These are phyloP conservation scores for Trichosporon coremiiforme DNA, from an alignment of 1,284 basidiomycete genomes.

Conservation along the genomic window DNA sequence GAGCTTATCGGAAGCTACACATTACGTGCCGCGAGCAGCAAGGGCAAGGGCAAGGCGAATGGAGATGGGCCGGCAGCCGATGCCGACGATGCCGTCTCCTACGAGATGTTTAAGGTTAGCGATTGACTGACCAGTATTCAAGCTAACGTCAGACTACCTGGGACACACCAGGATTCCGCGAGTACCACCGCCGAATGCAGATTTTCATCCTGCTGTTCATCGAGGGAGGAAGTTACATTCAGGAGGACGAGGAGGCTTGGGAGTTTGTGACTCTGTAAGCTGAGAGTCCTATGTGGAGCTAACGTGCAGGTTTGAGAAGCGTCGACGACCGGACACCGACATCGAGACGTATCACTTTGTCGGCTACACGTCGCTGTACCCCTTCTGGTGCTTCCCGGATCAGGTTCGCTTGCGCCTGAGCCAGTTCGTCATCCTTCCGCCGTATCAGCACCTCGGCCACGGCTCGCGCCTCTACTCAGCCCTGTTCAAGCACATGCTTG, in stretches of 20 bases:
- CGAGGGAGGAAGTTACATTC: slow-evolving; percentile 91
- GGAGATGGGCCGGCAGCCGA: slow-evolving; percentile 55
- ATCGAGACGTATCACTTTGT: slow-evolving; percentile 78
- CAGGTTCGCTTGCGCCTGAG: slow-evolving; percentile 80
- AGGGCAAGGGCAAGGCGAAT: slow-evolving; percentile 60
- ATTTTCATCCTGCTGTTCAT: slow-evolving; percentile 92
- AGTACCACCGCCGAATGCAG: slow-evolving; percentile 93
- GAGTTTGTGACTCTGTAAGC: slow-evolving; percentile 78
- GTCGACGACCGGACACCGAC: slow-evolving; percentile 60
- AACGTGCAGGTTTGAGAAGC: slow-evolving; percentile 69
- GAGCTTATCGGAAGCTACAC: slow-evolving; percentile 75
- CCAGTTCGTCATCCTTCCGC: slow-evolving; percentile 91
- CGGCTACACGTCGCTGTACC: slow-evolving; percentile 88
- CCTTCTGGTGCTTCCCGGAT: slow-evolving; percentile 91
- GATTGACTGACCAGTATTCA: no score
- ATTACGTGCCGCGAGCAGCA: slow-evolving; percentile 58
- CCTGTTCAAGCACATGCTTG: slow-evolving; percentile 76
- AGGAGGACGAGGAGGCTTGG: slow-evolving; percentile 82
- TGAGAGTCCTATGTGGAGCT: slow-evolving; percentile 53
- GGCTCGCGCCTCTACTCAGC: slow-evolving; percentile 87
- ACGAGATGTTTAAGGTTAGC: slow-evolving; percentile 82
- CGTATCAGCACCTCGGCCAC: slow-evolving; percentile 86
- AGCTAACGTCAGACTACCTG: slow-evolving; percentile 67
- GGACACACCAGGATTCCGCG: slow-evolving; percentile 83
- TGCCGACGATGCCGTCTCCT: slow-evolving; percentile 67